Evolutionary conservation across 73 alveolate genomes (phyloP).

Genomic region (Tetrahymena thermophila): DNA sequence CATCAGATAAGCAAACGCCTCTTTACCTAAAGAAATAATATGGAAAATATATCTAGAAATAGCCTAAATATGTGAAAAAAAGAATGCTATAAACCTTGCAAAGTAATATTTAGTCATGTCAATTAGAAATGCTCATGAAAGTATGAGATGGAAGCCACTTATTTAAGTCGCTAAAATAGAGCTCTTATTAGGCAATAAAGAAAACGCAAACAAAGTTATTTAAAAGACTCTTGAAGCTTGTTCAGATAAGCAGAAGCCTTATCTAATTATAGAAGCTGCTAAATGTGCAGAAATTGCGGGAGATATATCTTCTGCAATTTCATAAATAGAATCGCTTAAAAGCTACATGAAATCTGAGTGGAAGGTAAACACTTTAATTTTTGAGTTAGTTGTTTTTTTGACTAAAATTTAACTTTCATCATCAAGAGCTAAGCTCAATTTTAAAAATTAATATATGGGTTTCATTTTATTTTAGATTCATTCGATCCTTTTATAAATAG

Average conservation of each 20-base stretch:
- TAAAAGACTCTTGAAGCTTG: constrained; percentile 39
- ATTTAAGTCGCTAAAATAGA: constrained; percentile 50
- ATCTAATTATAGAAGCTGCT: constrained; percentile 55
- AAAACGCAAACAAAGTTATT: constrained; percentile 40
- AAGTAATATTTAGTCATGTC: constrained; percentile 31
- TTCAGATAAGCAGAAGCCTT: constrained; percentile 49
- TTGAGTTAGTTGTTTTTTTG: too few species aligned
- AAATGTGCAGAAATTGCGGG: constrained; percentile 51
- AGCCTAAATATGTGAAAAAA: constrained; percentile 44
- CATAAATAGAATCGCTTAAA: constrained; percentile 18
- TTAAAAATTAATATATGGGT: neutral
- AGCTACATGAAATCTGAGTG: constrained; percentile 40
- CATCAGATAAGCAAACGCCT: constrained; percentile 3
- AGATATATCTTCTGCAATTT: constrained; percentile 20
- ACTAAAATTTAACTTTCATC: neutral
- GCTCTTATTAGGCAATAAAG: constrained; percentile 14
- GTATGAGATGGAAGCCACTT: constrained; percentile 65
- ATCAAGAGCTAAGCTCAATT: neutral
- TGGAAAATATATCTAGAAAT: constrained; percentile 59
- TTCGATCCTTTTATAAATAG: neutral
- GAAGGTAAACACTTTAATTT: constrained; percentile 17
- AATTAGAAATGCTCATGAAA: constrained; percentile 22
- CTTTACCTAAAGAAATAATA: constrained; percentile 40
- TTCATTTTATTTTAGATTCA: neutral
- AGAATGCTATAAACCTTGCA: constrained; percentile 9